A percentile compares a stretch with the other conserved stretches of the same genome.
Conservation (phyloP, 2,329 filamentous ascomycete genomes). For the Neodidymelliopsis sp. region DNA sequence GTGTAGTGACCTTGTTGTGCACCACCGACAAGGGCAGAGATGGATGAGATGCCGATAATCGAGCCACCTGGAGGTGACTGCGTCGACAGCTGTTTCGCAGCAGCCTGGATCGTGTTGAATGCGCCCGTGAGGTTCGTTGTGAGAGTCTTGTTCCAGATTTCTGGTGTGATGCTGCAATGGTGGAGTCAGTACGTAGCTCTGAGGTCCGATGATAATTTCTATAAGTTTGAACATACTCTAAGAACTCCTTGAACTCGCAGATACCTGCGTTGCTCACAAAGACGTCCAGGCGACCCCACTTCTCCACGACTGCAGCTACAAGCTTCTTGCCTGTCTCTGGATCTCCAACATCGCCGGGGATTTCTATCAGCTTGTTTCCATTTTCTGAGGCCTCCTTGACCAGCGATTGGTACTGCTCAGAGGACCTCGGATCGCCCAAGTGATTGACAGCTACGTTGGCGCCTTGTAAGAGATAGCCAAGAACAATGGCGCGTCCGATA, state of each 20-base stretch:
- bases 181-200: background rate
- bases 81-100: slow-evolving; percentile 79
- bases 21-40: slow-evolving; percentile 79
- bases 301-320: slow-evolving; percentile 69
- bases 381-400: slow-evolving; percentile 44
- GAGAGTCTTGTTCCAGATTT: slow-evolving; percentile 75
- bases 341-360: slow-evolving; percentile 79
- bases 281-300: slow-evolving; percentile 65
- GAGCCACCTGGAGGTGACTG: slow-evolving; percentile 71
- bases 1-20: slow-evolving; percentile 85
- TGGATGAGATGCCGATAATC: slow-evolving; percentile 79
- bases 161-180: slow-evolving; percentile 64
- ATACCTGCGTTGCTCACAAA: slow-evolving; percentile 91
- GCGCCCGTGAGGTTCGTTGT: slow-evolving; percentile 84
- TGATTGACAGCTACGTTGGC: slow-evolving; percentile 83
- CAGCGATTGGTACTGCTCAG: slow-evolving; percentile 59
- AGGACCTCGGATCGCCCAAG: slow-evolving; percentile 64
- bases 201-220: background rate
- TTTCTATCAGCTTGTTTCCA: slow-evolving; percentile 62
- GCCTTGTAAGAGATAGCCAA: slow-evolving; percentile 80
- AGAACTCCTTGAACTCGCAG: slow-evolving; percentile 86
- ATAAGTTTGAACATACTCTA: slow-evolving; percentile 63
- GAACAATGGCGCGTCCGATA: slow-evolving; percentile 83
- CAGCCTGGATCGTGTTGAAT: slow-evolving; percentile 88
- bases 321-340: slow-evolving; percentile 74